These are phyloP conservation scores for Loxodes magnus DNA, from an alignment of 73 alveolate genomes.

Conservation along the genomic window DNA sequence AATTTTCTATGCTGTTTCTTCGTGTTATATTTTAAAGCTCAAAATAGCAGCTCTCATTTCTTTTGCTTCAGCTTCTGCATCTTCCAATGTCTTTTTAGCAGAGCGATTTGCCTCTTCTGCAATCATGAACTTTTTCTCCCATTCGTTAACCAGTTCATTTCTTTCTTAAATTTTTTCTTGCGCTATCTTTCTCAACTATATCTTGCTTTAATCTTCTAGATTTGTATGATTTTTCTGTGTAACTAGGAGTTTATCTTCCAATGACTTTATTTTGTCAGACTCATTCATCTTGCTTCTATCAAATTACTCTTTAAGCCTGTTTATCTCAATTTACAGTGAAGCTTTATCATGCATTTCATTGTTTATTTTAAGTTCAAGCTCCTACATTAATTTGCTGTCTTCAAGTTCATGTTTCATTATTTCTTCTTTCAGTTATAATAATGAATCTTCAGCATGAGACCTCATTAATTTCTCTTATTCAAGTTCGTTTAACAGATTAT, in stretches of 20 bases:
- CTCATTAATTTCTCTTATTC: conserved; percentile 30
- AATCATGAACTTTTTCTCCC: neutral
- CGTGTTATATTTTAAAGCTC: neutral
- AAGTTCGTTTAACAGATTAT: conserved; percentile 24
- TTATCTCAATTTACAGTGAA: conserved; percentile 7
- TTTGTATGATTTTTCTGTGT: conserved; percentile 11
- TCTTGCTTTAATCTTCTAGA: conserved; percentile 22
- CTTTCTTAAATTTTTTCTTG: conserved; percentile 16
- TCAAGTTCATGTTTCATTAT: conserved; percentile 19
- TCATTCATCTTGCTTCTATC: conserved; percentile 14
- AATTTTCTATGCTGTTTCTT: neutral
- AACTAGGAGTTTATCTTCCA: conserved; percentile 22
- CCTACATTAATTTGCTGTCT: conserved; percentile 17
- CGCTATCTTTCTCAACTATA: conserved; percentile 8
- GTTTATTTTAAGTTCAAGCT: conserved; percentile 21
- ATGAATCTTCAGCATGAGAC: conserved; percentile 18
- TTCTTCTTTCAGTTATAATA: conserved; percentile 31
- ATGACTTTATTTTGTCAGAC: conserved; percentile 11
- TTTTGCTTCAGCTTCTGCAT: conserved; percentile 1
- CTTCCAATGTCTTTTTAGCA: conserved; percentile 7
- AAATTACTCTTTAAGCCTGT: conserved; percentile 13
- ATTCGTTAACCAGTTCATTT: conserved; percentile 23
- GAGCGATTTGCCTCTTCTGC: conserved; percentile 10
- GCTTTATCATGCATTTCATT: conserved; percentile 16
- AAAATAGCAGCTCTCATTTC: neutral